Evolutionary conservation across 208 protist species (phyloP), one percentile per base, ranked within the genome.

Genomic region (Acanthamoeba triangularis): DNA sequence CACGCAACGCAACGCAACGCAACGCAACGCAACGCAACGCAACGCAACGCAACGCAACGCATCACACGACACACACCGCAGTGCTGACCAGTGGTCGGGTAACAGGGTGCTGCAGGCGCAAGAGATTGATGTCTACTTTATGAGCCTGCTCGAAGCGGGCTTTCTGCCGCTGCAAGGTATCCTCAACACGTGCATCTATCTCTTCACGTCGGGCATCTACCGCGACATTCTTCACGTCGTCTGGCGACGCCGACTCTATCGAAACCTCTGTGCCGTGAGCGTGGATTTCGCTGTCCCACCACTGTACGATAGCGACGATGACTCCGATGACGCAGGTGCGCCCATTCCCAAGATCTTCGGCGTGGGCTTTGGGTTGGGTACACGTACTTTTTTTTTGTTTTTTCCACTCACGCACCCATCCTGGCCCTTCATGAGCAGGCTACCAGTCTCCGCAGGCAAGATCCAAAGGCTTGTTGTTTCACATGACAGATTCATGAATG

Each of bases 161-260:
- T 41, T 87, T 7, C 41, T 87, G 20, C 78, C 78, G 8, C 52
- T 87, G 25, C 78, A 87, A n/a, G 78, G 78, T 18, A n/a, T 87
- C 78, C n/a, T 30, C 49, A 87, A 87, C 52, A 87, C 49, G 33
- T 33, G 41, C 47, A 87, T 87, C 49, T 87, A 87, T 47, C 52
- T 87, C 49, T 87, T 87, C 52, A 87, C 78, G 13, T 87, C 78
- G 2, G 78, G 76, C 41, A 54, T 84, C 76, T 84, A 84, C 76
- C 76, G 76, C 3, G 76, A 84, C 33, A 84, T 84, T 23, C 76
- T 84, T 14, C 35, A 84, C 76, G 52, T 54, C 35, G 56, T 84
- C 76, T 44, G 16, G 41, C 76, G 76, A 56, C 33, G 76, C 20
- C 76, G 44, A 18, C 41, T 84, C 41, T 54, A 56, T 23, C 35